Base-by-base conservation (phyloP, 1,284 basidiomycete species). In the Ustanciosporium gigantosporum region DNA sequence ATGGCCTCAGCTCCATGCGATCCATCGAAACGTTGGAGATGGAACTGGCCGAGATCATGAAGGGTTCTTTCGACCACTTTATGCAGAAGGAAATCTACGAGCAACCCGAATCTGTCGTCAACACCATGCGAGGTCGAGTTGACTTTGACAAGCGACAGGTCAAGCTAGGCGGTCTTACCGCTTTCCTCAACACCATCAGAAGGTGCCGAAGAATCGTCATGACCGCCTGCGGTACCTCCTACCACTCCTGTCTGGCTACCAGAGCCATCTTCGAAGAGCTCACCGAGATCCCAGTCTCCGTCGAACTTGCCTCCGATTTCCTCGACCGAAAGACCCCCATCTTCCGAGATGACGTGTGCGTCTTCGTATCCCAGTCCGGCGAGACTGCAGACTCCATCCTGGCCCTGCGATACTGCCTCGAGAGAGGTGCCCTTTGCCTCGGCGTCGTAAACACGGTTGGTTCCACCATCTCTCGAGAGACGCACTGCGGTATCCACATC, bases 61-160 rank as follows among this genome's bases (percentile, higher is more conserved):
- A 98, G 85, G 95, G 95, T 79, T 91, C 92, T 79, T 98, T 96
- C 79, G 91, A 94, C 79, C 93, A 95, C 81, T 99, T 99, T 81
- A 98, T 99, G 95, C 94, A 98, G 81, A 98, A 99, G 83, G 95
- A 99, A 81, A 98, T 99, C 77, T 98, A 95, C 84, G 95, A 99
- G 80, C 95, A 99, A 81, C 95, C 94, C 56, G 95, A 99, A 79
- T 96, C 92, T 37, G 95, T 98, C 68, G 91, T 98, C 81, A 99
- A 99, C 85, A 99, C 95, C 42, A 99, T 99, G 95, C 90, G 95
- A 85, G 95, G 95, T 64, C 91, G 95, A 73, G 90, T 99, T 83
- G 98, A 96, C 85, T 99, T 99, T 79, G 95, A 98, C 79, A 86
- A 84, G 47, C 86, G 90, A 80, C 84, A 84, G 62, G 89, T 98